Evolutionary conservation across 2,329 filamentous ascomycete genomes (phyloP), one percentile per base, ranked within the genome.

Genomic region (Dothideomycetidae sp.): DNA sequence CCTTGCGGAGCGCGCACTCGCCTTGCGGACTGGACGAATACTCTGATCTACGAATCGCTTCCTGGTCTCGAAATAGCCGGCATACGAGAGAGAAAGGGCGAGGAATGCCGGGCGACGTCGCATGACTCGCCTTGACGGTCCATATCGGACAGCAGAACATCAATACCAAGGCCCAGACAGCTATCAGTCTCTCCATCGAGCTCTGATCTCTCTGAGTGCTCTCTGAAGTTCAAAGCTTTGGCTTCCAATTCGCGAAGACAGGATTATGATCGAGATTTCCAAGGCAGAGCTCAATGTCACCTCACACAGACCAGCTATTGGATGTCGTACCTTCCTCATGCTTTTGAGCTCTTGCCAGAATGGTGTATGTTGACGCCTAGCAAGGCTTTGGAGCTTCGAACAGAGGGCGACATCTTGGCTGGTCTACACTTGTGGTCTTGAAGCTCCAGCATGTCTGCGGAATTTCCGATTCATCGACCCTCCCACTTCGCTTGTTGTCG

Each of bases 1-100:
- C 71, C 78, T 71, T 69, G 63, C 58, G 75, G 74, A 71, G 72
- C 78, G 70, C 80, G 81, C 79, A 78, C 84, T 78, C 72, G 75
- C 69, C 59, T 58, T 61, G 61, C 59, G 66, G 68, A 64, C 78
- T 77, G 79, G 79, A 71, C 73, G 74, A 73, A 69, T 69, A 71
- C 71, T 75, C 64, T 73, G 74, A 70, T 76, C 67, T 42, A 67
- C 60, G 63, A 68, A 70, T 68, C 70, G 68, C 68, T 68, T 56
- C 55, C 50, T 59, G 58, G 57, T 63, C 60, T 54, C 48, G 51
- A 49, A 47, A 51, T 53, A 47, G 45, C 46, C 44, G 36, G 41
- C 41, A 26, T 45, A 42, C 46, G 57, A 64, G 63, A 71, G 63
- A 71, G 60, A 54, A 53, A 52, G 55, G 63, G 63, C 57, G 65